Base-by-base conservation (phyloP, 371 early-diverging fungal species). In the Dichotomocladium elegans region DNA sequence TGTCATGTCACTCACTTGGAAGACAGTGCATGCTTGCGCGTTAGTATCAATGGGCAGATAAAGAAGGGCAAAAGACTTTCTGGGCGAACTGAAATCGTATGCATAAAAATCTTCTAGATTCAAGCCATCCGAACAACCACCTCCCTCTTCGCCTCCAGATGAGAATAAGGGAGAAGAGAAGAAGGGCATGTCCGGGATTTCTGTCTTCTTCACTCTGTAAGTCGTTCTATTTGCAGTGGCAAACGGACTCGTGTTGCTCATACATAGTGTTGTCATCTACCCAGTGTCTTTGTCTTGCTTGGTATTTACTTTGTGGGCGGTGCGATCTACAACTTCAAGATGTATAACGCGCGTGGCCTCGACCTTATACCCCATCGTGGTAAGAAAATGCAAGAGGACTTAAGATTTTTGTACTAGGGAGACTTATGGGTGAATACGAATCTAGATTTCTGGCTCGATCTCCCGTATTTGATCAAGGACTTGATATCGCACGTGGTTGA, bases 291-390 rank as follows among this genome's bases (percentile, higher is more conserved):
- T 44, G 68, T 78, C 10, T 62, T 68, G 34, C 44, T 68, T 11
- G 68, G 61, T 34, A 63, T 81, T 6, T 84, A 84, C 42, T 71
- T 84, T 51, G 42, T 81, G 21, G 82, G 77, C 52, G 85, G 85
- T 33, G 72, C 78, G 10, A 58, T 80, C 28, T 84, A 84, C 60
- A 84, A 82, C 53, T 74, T 63, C 29, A 76, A 74, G 42, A 67
- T 80, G 42, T 74, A 84, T 45, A 77, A 82, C 57, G 85, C 82
- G 12, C 61, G 77, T 42, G 85, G 85, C 17, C 48, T 77, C 24
- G 77, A 80, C 58, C 70, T 81, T 50, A 80, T 84, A 45, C 82
- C 82, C 63, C 72, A 75, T 67, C 62, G 80, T 64, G 83, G 83
- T 79, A 69, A 64, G 47, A 3, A 2, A 14, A 10, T 8, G 3